Percentiles rank a stretch among this genome's conserved stretches.
phyloP scores from a whole-genome alignment of 805 yeast species.

The Candida dendrica region DNA sequence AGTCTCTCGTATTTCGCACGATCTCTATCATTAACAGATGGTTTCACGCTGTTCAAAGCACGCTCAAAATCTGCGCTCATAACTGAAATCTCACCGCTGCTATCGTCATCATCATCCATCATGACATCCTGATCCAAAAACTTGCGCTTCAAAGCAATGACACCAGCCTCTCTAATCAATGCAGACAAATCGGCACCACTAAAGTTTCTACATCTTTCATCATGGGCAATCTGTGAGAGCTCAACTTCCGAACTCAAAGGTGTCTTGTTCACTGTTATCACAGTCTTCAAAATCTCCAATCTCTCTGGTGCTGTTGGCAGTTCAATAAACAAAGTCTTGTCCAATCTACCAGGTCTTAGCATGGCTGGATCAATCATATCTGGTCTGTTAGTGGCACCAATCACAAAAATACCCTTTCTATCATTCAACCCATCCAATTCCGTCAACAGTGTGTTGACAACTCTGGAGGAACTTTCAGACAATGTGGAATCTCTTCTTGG shows the following conservation, averaged over 20 bases:
- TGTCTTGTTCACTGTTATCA: conserved; percentile 63
- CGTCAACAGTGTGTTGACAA: conserved; percentile 88
- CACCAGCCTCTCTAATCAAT: conserved; percentile 90
- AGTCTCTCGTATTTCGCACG: conserved; percentile 68
- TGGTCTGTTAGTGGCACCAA: conserved; percentile 96
- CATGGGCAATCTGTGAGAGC: conserved; percentile 54
- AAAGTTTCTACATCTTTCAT: conserved; percentile 78
- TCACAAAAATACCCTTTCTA: conserved; percentile 85
- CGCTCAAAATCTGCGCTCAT: conserved; percentile 55
- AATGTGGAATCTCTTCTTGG: conserved; percentile 87
- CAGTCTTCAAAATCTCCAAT: conserved; percentile 72
- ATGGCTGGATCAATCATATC: conserved; percentile 98
- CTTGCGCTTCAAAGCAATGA: conserved; percentile 70
- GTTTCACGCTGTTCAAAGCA: conserved; percentile 73
- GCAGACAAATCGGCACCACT: conserved; percentile 96
- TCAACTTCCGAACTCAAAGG: conserved; percentile 66
- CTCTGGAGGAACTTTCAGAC: conserved; percentile 86
- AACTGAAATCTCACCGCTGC: conserved; percentile 43
- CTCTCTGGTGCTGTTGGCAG: conserved; percentile 77
- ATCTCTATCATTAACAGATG: conserved; percentile 86
- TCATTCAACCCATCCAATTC: conserved; percentile 94
- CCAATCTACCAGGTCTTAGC: conserved; percentile 94
- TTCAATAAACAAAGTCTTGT: conserved; percentile 87
- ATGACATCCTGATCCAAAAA: conserved; percentile 51
- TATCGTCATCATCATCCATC: conserved; percentile 32